Base-by-base conservation (phyloP, 2,329 filamentous ascomycete genomes). In the Penicillium sp. region DNA sequence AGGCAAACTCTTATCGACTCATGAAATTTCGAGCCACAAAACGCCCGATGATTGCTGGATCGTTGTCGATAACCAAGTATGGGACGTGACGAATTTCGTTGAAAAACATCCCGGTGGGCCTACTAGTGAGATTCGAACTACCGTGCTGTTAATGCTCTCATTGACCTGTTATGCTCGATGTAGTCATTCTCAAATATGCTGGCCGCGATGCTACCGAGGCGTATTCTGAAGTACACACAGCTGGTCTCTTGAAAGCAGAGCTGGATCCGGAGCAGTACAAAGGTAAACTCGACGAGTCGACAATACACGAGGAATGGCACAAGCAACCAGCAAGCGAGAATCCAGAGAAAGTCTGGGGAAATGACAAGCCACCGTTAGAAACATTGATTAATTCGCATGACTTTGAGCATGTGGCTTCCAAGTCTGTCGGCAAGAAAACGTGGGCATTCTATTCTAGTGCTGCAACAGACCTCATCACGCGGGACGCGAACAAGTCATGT, bases 391-490 rank as follows among this genome's bases (percentile, higher is more conserved):
- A 81, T 67, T 78, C 84, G 7, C 79, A 87, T 64, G 88, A 90
- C 75, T 90, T 90, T 69, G 83, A 86, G 56, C 62, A 76, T 11
- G 85, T 84, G 0, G 88, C 88, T 4, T 81, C 82, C 17, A 77
- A 78, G 29, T 84, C 82, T 6, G 80, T 88, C 52, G 81, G 82
- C 8, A 81, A 83, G 46, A 90, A 91, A 69, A 85, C 88, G n/a
- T 90, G 86, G 86, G 88, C 88, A 0, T 91, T 90, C 69, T 85
- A 88, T 70, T 89, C 86, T 21, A 89, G 86, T 8, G 88, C 88
- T 2, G 85, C 88, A 11, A 90, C 87, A 6, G 88, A 82, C 83
- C 68, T 84, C 4, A 86, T 88, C 44, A 85, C 88, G 52, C 81
- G 82, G 2, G 74, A 80, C 26, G 79, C 80, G 54, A 91, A 90